Conservation (phyloP, 345 rosid genomes). For the Brassica juncea region DNA sequence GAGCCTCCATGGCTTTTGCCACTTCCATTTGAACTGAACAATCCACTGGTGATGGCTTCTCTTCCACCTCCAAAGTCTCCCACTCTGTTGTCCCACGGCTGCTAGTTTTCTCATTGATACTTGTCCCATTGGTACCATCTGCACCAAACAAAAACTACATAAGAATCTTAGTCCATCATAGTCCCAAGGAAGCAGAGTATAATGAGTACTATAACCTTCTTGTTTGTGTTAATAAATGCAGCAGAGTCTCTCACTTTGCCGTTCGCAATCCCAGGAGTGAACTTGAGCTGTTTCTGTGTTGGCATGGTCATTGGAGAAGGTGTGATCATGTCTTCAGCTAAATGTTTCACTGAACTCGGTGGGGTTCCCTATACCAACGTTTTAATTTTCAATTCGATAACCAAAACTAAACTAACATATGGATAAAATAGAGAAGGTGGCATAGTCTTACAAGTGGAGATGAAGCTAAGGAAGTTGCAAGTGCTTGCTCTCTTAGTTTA, state of each 20-base stretch:
- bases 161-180: background rate
- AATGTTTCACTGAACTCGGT: conserved; percentile 63
- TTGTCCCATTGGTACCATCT: conserved; percentile 92
- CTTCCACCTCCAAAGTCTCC: conserved; percentile 99
- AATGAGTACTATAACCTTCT: conserved; percentile 52
- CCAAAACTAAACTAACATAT: background rate
- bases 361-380: conserved; percentile 54
- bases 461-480: conserved; percentile 61
- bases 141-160: conserved; percentile 27
- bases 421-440: background rate
- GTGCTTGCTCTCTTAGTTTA: conserved; percentile 71
- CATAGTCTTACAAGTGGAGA: conserved; percentile 55
- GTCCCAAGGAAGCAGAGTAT: background rate
- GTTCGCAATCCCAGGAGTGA: conserved; percentile 82
- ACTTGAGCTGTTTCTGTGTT: conserved; percentile 91
- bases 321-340: conserved; percentile 59
- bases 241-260: conserved; percentile 59
- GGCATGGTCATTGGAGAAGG: conserved; percentile 75
- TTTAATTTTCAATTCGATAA: background rate
- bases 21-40: conserved; percentile 96
- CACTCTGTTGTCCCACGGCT: conserved; percentile 61
- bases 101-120: conserved; percentile 69
- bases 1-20: conserved; percentile 99
- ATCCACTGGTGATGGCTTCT: conserved; percentile 99
- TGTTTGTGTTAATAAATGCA: conserved; percentile 63